A percentile compares a stretch with the other conserved stretches of the same genome.
Evolutionary conservation across 768 basidiomycete species (phyloP).

Genomic region (Russula foetens): DNA sequence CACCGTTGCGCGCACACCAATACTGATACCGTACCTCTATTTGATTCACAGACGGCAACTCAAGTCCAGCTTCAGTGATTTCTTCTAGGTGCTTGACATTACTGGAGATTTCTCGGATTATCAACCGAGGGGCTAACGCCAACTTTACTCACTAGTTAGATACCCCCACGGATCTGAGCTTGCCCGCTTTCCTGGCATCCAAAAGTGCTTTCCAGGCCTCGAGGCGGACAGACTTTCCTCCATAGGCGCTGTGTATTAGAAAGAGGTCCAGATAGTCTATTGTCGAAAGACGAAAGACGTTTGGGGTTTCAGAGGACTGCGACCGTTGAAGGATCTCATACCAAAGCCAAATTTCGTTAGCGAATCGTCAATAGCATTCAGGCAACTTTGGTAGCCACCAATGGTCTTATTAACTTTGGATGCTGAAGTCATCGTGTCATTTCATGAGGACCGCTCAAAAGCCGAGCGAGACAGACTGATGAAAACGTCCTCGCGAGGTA

Average conservation of each 20-base stretch:
- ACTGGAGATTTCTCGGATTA: slow-evolving; percentile 30
- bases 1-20: not conserved
- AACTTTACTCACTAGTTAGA: slow-evolving; percentile 66
- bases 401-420: slow-evolving; percentile 18
- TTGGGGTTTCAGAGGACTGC: not conserved
- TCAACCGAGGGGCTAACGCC: not conserved
- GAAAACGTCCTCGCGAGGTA: slow-evolving; percentile 55
- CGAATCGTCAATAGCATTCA: slow-evolving; percentile 6
- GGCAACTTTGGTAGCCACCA: slow-evolving; percentile 5
- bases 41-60: slow-evolving; percentile 70
- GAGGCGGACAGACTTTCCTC: slow-evolving; percentile 57
- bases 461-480: slow-evolving; percentile 43
- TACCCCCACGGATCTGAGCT: slow-evolving; percentile 67
- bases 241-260: slow-evolving; percentile 66
- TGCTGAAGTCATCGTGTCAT: not conserved
- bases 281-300: not conserved
- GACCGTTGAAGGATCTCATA: not conserved
- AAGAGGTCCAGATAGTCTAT: slow-evolving; percentile 65
- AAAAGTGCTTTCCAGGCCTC: slow-evolving; percentile 63
- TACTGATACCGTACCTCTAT: slow-evolving; percentile 46
- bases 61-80: slow-evolving; percentile 52
- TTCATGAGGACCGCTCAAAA: not conserved
- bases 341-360: slow-evolving; percentile 1
- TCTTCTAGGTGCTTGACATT: slow-evolving; percentile 68
- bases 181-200: slow-evolving; percentile 53